A percentile compares a stretch with the other conserved stretches of the same genome.
Conservation (phyloP, 2,329 filamentous ascomycete genomes). For the Didymella pinodella region DNA sequence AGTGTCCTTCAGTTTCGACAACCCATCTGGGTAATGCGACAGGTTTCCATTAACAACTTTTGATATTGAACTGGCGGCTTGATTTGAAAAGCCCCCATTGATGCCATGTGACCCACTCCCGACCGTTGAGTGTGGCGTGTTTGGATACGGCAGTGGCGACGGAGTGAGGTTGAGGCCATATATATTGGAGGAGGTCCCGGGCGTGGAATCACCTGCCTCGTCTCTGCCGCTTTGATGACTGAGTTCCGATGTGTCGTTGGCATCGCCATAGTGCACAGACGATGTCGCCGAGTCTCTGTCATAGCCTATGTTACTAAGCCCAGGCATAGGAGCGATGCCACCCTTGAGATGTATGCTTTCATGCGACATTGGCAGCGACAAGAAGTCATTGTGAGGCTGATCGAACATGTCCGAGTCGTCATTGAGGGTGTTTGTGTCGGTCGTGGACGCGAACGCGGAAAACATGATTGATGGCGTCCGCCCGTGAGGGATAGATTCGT, state of each 20-base stretch:
- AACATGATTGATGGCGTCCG: slow-evolving; percentile 41
- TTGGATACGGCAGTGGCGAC: slow-evolving; percentile 41
- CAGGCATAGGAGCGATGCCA: slow-evolving; percentile 40
- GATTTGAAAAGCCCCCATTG: slow-evolving; percentile 18
- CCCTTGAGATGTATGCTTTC: slow-evolving; percentile 47
- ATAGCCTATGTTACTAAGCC: slow-evolving; percentile 50
- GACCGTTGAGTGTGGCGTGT: slow-evolving; percentile 34
- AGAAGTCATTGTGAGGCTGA: slow-evolving; percentile 40
- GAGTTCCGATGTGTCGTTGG: slow-evolving; percentile 47
- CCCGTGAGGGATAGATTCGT: slow-evolving; percentile 31
- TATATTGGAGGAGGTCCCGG: slow-evolving; percentile 40
- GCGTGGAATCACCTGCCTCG: slow-evolving; percentile 43
- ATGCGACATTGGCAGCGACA: slow-evolving; percentile 45
- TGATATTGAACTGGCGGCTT: slow-evolving; percentile 23
- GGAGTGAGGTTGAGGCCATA: slow-evolving; percentile 39
- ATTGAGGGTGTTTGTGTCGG: slow-evolving; percentile 46
- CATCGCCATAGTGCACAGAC: slow-evolving; percentile 51
- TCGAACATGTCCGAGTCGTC: slow-evolving; percentile 48
- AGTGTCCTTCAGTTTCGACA: slow-evolving; percentile 23
- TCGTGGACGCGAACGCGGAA: slow-evolving; percentile 44
- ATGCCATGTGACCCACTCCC: slow-evolving; percentile 24
- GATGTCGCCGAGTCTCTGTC: slow-evolving; percentile 50
- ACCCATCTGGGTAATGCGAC: slow-evolving; percentile 15
- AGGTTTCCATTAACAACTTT: slow-evolving; percentile 23
- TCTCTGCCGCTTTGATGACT: slow-evolving; percentile 42